Evolutionary conservation across 345 rosid genomes (phyloP).

Genomic region (Melaleuca alternifolia): DNA sequence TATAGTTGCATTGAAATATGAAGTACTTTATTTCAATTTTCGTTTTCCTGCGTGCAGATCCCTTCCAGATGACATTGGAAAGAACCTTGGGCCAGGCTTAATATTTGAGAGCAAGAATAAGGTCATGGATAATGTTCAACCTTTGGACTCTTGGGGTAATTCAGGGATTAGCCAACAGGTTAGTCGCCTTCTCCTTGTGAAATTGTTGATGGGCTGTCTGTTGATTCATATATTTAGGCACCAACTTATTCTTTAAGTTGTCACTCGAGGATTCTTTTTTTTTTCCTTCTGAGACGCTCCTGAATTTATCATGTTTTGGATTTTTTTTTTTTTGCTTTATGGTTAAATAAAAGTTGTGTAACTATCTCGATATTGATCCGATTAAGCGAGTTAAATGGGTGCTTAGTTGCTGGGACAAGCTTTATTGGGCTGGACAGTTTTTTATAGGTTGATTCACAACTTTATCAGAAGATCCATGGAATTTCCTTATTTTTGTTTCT

Average conservation of each 20-base stretch:
- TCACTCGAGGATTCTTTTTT: background rate
- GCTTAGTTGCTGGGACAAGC: background rate
- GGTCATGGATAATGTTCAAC: constrained; percentile 48
- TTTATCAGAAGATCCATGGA: background rate
- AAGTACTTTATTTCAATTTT: background rate
- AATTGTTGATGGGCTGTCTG: background rate
- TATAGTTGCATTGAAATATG: background rate
- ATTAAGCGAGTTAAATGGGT: background rate
- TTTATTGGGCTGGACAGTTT: background rate
- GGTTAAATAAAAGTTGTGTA: background rate
- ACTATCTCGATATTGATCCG: background rate
- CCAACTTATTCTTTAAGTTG: background rate
- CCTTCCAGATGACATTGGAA: constrained; percentile 22
- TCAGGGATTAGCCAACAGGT: constrained; percentile 68
- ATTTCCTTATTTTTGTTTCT: background rate
- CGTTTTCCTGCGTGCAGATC: background rate
- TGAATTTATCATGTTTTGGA: background rate
- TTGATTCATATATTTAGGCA: background rate
- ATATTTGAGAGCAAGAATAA: constrained; percentile 49
- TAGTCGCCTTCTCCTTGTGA: background rate
- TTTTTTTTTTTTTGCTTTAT: background rate
- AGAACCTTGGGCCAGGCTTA: constrained; percentile 32
- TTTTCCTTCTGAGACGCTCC: background rate
- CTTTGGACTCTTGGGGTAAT: constrained; percentile 69
- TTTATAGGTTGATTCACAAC: background rate